Percentiles rank a stretch among this genome's conserved stretches.
phyloP scores from a whole-genome alignment of 2,329 filamentous ascomycete species.

The Domatiomyces catenatus region DNA sequence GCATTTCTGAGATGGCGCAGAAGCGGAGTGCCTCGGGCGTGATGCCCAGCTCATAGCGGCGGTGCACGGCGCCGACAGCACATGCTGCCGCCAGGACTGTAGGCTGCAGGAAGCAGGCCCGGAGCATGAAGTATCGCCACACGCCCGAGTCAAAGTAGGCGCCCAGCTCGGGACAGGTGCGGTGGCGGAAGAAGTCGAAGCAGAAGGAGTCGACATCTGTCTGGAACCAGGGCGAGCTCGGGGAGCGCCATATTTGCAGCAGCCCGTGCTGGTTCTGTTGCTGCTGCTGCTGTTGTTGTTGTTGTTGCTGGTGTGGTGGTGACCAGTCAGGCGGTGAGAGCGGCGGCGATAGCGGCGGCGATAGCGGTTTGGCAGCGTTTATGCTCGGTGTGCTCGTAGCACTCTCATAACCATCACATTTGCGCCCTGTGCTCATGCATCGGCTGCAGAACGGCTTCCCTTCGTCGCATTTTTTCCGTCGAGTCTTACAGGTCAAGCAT shows the following conservation, averaged over 20 bases:
- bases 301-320: too few relatives aligned
- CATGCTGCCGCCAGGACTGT: slow-evolving; percentile 12
- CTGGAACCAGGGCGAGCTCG: slow-evolving; percentile 8
- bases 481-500: slow-evolving; percentile 16
- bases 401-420: slow-evolving; percentile 20
- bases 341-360: background rate
- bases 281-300: background rate
- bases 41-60: slow-evolving; percentile 15
- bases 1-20: slow-evolving; percentile 12
- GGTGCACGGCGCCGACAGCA: slow-evolving; percentile 16
- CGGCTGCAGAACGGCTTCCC: slow-evolving; percentile 19
- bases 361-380: background rate
- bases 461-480: slow-evolving; percentile 23
- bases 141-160: slow-evolving; percentile 17
- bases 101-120: slow-evolving; percentile 11
- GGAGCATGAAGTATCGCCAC: slow-evolving; percentile 11
- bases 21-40: slow-evolving; percentile 15
- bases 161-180: slow-evolving; percentile 17
- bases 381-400: background rate
- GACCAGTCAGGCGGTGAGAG: background rate
- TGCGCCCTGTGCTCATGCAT: slow-evolving; percentile 21
- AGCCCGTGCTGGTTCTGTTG: background rate
- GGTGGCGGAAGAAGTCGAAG: slow-evolving; percentile 21
- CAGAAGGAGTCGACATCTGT: slow-evolving; percentile 18
- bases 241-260: slow-evolving; percentile 4